Evolutionary conservation across 805 yeast species (phyloP), one percentile per base, ranked within the genome.

Genomic region (Peterozyma xylosa): DNA sequence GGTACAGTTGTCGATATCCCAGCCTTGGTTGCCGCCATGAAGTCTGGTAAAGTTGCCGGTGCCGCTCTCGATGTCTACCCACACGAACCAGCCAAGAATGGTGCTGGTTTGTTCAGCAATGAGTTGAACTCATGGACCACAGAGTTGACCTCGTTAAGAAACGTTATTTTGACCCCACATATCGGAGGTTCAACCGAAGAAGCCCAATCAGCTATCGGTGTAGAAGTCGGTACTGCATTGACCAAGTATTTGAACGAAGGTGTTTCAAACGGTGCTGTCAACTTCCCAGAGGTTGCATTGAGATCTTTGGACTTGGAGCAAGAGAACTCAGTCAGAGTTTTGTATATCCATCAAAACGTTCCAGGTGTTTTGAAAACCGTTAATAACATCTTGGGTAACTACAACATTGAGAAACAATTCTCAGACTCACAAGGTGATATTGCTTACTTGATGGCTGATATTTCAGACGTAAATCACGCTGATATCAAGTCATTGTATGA

Each of bases 121-220:
- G 74, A 75, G 36, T 74, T 93, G 61, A 91, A 91, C 68, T 54
- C 70, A 36, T 93, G 96, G 90, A 76, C 86, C 50, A 71, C 86
- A 32, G 96, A 90, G 62, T 76, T 93, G 55, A 75, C 80, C 54
- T 70, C 85, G 10, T 75, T 89, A 62, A 80, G 90, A 69, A 93
- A 93, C 68, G 80, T 91, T 49, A 89, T 93, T 52, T 75, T 93
- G 58, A 83, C 98, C 44, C 99, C 99, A 32, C 99, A 93, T 63
- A 93, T 93, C 55, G 99, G 99, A 69, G 99, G 99, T 53, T 89
- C 97, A 42, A 93, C 99, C 39, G 98, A 91, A 68, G 99, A 93
- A 73, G 99, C 99, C 34, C 99, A 93, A 75, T 76, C 86, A 45
- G 96, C 98, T 35, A 93, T 93, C 60, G 99, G 99, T 70, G 73